phyloP scores from a whole-genome alignment of 2,329 filamentous ascomycete genomes.

The Fusarium sp. region DNA sequence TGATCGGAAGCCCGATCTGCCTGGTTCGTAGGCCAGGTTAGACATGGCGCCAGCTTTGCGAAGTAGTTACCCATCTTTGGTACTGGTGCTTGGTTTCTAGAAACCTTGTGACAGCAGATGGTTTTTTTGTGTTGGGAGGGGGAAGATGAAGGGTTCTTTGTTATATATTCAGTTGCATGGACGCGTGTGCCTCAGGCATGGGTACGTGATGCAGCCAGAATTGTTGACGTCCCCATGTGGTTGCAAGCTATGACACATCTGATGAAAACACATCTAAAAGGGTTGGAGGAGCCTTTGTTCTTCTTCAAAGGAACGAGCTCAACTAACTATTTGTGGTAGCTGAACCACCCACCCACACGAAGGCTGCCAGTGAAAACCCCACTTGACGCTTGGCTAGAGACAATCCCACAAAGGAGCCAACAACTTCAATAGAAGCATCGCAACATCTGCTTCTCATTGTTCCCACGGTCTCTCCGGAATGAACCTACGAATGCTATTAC shows the following conservation, averaged over 20 bases:
- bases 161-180: not conserved
- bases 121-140: not conserved
- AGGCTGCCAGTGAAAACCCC: not conserved
- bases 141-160: not conserved
- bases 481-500: not conserved
- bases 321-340: not conserved
- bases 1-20: not conserved
- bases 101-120: not conserved
- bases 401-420: not conserved
- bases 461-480: not conserved
- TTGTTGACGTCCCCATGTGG: not conserved
- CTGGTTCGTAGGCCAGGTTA: not conserved
- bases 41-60: not conserved
- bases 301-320: not conserved
- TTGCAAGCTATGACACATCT: not conserved
- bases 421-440: not conserved
- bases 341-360: not conserved
- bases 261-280: too few species aligned
- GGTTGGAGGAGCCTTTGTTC: not conserved
- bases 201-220: too few species aligned
- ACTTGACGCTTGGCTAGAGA: not conserved
- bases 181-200: not conserved
- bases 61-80: not conserved
- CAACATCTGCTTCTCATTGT: not conserved
- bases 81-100: accelerated